Conservation (phyloP, 139 green algal genomes). For the Diplosphaera chodatii region DNA sequence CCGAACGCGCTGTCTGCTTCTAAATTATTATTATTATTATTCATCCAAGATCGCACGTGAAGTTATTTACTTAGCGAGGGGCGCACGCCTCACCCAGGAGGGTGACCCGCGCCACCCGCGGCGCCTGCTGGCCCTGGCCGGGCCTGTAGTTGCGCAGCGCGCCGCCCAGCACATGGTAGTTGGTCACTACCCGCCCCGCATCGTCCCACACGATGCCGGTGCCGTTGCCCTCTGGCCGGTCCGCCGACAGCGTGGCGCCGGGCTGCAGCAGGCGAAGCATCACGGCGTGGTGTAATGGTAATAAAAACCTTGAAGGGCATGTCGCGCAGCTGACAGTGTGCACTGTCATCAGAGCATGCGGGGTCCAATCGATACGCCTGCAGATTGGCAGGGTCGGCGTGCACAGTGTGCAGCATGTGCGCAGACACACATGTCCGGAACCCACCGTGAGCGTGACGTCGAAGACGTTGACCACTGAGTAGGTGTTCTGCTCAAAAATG, state of each 20-base stretch:
- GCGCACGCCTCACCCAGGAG: slow-evolving; percentile 61
- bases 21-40: too few relatives aligned
- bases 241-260: slow-evolving; percentile 12
- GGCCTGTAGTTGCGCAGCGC: slow-evolving; percentile 19
- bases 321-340: too few relatives aligned
- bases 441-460: slow-evolving; percentile 52
- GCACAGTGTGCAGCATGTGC: too few relatives aligned
- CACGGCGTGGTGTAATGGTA: too few relatives aligned
- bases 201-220: slow-evolving; percentile 73
- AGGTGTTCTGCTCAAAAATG: slow-evolving; percentile 47
- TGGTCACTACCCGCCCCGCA: slow-evolving; percentile 69
- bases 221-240: slow-evolving; percentile 71
- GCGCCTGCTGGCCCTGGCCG: neutral
- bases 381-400: too few relatives aligned
- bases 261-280: neutral
- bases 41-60: too few relatives aligned
- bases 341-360: too few relatives aligned
- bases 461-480: slow-evolving; percentile 61
- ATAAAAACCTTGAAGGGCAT: too few relatives aligned
- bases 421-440: too few relatives aligned
- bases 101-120: slow-evolving; percentile 46
- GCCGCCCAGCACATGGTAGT: slow-evolving; percentile 49
- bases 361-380: too few relatives aligned
- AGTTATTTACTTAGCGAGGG: too few relatives aligned
- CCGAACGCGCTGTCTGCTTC: too few relatives aligned